Base-by-base conservation (phyloP, 805 yeast genomes). In the Dipodascopsis tothii region DNA sequence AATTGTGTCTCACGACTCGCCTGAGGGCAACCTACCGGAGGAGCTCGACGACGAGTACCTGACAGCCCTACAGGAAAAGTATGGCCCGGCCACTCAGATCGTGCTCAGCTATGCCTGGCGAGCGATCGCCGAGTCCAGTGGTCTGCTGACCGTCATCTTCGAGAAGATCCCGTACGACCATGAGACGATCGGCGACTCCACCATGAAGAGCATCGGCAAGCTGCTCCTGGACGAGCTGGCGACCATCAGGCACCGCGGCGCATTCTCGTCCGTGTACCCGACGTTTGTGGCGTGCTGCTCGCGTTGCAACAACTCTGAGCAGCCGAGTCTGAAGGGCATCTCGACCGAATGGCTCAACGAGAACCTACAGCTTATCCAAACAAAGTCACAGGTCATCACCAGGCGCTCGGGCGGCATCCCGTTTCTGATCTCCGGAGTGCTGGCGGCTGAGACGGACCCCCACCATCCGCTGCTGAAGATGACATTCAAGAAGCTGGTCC, bases 371-470 rank as follows among this genome's bases (percentile, higher is more conserved):
- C 59, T 77, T 37, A 65, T 84, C 21, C 71, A 72, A 47, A 67
- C 68, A 0, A 76, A 73, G 54, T 69, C 81, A 0, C 88, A 85
- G 55, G 73, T 75, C 37, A 81, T 88, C 40, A 83, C 95, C 0
- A 73, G 97, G 59, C 70, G 97, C 51, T 87, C 96, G 1, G 97
- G 95, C 2, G 96, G 97, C 0, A 63, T 92, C 16, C 97, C 97
- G 1, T 81, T 68, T 55, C 66, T 90, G 41, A 69, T 90, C 11
- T 74, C 92, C 1, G 92, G 84, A 0, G 74, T 85, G 16, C 66
- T 88, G n/a, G 68, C 77, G 1, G 74, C 86, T 0, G 71, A 66
- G 25, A 56, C 54, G 1, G 55, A 58, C 11, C 28, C 30, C 6
- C 11, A 25, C 11, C 30, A 14, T 14, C 67, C 68, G 1, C 58